Evolutionary conservation across 257 asterid species (phyloP), one percentile per base, ranked within the genome.

Genomic region (Avicennia marina): DNA sequence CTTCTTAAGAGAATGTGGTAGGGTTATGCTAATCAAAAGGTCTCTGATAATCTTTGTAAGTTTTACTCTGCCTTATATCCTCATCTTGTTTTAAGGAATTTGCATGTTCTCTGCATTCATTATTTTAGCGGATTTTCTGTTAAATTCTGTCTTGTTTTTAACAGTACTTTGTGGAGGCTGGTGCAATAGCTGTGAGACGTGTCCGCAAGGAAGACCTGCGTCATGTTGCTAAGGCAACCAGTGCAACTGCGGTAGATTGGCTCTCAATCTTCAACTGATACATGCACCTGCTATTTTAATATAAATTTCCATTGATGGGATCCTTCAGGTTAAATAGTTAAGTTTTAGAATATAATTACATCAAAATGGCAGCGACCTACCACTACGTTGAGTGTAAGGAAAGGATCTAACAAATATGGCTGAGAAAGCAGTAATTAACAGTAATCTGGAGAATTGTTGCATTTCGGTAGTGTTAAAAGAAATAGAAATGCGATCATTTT

Each of bases 191-290:
- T 7, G 95, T 82, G 24, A 85, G 88, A 59, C 86, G 88, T 52
- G 90, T 85, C 15, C 87, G 90, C 51, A 85, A 85, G 68, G 95
- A 85, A 46, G 95, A 85, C 67, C 60, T 85, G 44, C 80, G 95
- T 57, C 90, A 85, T 53, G 86, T 85, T 73, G 95, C 95, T 56
- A 85, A 82, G 80, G 95, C 90, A 2, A 79, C 90, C 0, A 90
- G 90, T 56, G 95, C 88, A 21, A 85, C 84, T 31, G 78, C 76
- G 86, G 95, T 85, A 82, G n/a, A n/a, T 71, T 64, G 3, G 31
- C 18, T 46, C 11, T n/a, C n/a, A n/a, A 6, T 47, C 53, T 4
- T 50, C 20, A 4, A 13, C 4, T 49, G 38, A 11, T n/a, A 19
- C 17, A 1, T 20, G 20, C n/a, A 4, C 27, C 6, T 51, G 6